Base-by-base conservation (phyloP, 345 rosid species). In the Psidium guajava region DNA sequence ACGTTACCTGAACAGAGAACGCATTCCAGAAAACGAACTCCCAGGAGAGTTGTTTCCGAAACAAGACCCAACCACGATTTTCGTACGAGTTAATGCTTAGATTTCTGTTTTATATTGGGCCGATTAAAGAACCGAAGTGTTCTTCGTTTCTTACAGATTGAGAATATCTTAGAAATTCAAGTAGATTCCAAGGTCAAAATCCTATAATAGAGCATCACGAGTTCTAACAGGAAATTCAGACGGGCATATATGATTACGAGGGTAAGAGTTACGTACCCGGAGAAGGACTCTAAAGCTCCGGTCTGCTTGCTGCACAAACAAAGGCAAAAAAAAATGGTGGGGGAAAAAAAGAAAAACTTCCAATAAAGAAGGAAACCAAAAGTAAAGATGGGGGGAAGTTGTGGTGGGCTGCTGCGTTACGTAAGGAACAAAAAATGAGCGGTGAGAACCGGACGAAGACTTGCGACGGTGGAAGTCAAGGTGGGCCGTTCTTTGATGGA, bases 331-430 rank as follows among this genome's bases (percentile, higher is more conserved):
- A 5, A 36, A 36, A 36, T 36, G 36, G 3, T 36, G 1, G 36
- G 36, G 36, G 36, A 36, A 36, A 36, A 36, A 5, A 2, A 53
- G 16, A 4, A 5, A 53, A 15, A 8, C 18, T 59, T 59, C 36
- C 13, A 8, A 13, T 6, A 2, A 5, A 6, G 69, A n/a, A 2
- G 8, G 36, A 1, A 59, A 59, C 8, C 36, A 58, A 5, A 1
- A n/a, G 69, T 36, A n/a, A 58, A 58, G n/a, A 59, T n/a, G 36
- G 36, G 69, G 69, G 69, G 69, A 59, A 1, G 36, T 12, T n/a
- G 20, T 1, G 69, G 8, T 5, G 9, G 8, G 0, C 36, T 1
- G 8, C 69, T 13, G 69, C n/a, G 69, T 0, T 0, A 16, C 0
- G 69, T 2, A 16, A 11, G 69, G 69, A 58, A 1, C 1, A 1